These are phyloP conservation scores for Fistulifera solaris DNA, from an alignment of 108 stramenopile species.

Conservation along the genomic window DNA sequence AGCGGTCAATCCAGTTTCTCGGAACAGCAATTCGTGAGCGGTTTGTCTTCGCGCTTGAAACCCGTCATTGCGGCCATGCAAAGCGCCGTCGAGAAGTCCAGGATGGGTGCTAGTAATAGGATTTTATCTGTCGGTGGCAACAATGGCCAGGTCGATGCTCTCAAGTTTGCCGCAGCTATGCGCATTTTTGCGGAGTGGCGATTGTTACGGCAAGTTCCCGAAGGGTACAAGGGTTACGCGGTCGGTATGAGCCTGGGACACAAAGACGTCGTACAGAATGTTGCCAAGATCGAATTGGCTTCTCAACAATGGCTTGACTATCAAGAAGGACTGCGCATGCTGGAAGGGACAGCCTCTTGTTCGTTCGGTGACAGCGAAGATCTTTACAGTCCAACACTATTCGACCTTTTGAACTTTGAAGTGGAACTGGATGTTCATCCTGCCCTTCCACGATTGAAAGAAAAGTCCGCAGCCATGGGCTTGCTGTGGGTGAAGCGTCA, in stretches of 20 bases:
- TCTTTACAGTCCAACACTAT: conserved; percentile 37
- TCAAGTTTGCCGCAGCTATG: conserved; percentile 56
- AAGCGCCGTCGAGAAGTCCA: conserved; percentile 19
- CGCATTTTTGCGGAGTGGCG: conserved; percentile 69
- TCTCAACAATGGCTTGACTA: conserved; percentile 4
- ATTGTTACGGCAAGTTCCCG: conserved; percentile 62
- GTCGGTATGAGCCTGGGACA: conserved; percentile 65
- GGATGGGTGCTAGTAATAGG: conserved; percentile 3
- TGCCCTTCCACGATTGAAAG: conserved; percentile 50
- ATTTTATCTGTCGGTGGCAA: background rate
- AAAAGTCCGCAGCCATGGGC: conserved; percentile 51
- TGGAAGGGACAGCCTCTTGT: background rate
- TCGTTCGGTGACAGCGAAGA: background rate
- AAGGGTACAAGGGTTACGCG: conserved; percentile 60
- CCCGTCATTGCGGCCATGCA: conserved; percentile 23
- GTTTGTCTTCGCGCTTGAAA: conserved; percentile 20
- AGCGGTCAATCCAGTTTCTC: conserved; percentile 22
- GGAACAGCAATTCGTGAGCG: conserved; percentile 15
- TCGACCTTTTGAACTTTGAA: conserved; percentile 45
- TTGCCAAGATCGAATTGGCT: conserved; percentile 62
- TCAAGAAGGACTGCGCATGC: background rate
- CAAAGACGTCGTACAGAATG: conserved; percentile 68
- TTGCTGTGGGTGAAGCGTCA: conserved; percentile 61
- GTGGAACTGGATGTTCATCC: conserved; percentile 29
- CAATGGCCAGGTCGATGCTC: conserved; percentile 39